Evolutionary conservation across 495 filamentous ascomycete genomes (phyloP), one percentile per base, ranked within the genome.

Genomic region (Aspergillus haitiensis): DNA sequence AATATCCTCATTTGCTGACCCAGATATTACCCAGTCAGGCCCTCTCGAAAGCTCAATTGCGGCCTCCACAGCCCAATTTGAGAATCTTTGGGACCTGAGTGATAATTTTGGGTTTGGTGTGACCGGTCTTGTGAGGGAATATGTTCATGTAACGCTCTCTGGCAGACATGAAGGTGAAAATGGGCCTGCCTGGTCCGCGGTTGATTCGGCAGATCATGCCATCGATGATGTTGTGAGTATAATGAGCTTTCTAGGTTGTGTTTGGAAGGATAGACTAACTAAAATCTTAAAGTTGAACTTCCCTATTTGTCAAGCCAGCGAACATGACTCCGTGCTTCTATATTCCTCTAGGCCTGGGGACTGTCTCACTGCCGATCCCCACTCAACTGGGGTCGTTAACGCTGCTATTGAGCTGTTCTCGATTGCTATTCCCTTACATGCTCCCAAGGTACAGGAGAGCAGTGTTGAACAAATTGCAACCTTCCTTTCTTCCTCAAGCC

Each of bases 91-190:
- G 94, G 94, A 98, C 55, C 82, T 95, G 40, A 90, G 86, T 12
- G 94, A 99, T 69, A 98, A 97, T 69, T 91, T 86, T 61, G 94
- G 91, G 2, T 98, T 95, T 74, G 94, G 94, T 1, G 86, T 98
- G 15, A 94, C 90, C 12, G 90, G 93, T 16, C 78, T 97, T 35
- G 84, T 96, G 6, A 78, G 86, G 31, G 90, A 91, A 2, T 91
- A 94, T 69, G 83, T 88, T 55, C 76, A 90, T 32, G 83, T 82
- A 62, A 80, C 81, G 7, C 79, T 95, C 56, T 84, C 88, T 27
- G 88, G 89, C 40, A 86, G 91, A 62, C 84, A 89, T 44, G 80
- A 84, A 7, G 82, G 76, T 55, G 73, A 84, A 7, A 65, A 74
- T 36, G 77, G 82, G 27, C 74, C 81, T 36, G 73, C 86, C 39